Conservation (phyloP, 371 early-diverging fungal species). For the Rhizopus delemar region DNA sequence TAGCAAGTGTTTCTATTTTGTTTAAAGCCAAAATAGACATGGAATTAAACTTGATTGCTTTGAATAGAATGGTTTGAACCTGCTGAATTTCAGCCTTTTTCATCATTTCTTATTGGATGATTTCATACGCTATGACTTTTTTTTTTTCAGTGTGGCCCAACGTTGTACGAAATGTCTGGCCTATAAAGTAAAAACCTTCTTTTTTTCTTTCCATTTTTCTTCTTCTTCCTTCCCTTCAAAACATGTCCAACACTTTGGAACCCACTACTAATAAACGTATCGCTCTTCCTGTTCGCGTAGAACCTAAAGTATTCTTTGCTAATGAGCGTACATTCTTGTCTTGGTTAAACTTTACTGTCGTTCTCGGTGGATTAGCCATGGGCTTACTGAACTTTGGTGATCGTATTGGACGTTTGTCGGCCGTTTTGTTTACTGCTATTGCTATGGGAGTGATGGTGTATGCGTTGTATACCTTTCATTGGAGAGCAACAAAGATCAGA, state of each 20-base stretch:
- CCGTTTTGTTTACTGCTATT: conserved; percentile 66
- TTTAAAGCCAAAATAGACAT: too few species aligned
- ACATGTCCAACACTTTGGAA: conserved; percentile 22
- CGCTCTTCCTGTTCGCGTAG: conserved; percentile 77
- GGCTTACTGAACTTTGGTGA: conserved; percentile 74
- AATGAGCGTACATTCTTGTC: conserved; percentile 93
- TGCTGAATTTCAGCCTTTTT: too few species aligned
- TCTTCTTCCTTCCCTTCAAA: neutral
- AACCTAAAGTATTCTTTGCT: conserved; percentile 95
- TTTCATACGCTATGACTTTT: too few species aligned
- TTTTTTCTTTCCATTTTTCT: conserved; percentile 1
- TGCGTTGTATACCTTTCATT: conserved; percentile 81
- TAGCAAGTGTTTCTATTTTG: too few species aligned
- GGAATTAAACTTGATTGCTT: too few species aligned
- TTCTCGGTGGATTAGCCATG: conserved; percentile 64
- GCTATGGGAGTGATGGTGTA: conserved; percentile 75
- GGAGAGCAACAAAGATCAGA: conserved; percentile 74
- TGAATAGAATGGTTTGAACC: too few species aligned
- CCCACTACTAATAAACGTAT: conserved; percentile 50
- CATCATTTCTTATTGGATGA: too few species aligned
- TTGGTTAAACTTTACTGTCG: conserved; percentile 63
- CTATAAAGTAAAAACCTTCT: neutral
- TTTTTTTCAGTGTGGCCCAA: too few species aligned
- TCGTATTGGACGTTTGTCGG: conserved; percentile 54
- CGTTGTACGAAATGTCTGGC: too few species aligned